Percentiles rank a stretch among this genome's conserved stretches.
Conservation (phyloP, 345 rosid genomes). For the Hibiscus trionum region DNA sequence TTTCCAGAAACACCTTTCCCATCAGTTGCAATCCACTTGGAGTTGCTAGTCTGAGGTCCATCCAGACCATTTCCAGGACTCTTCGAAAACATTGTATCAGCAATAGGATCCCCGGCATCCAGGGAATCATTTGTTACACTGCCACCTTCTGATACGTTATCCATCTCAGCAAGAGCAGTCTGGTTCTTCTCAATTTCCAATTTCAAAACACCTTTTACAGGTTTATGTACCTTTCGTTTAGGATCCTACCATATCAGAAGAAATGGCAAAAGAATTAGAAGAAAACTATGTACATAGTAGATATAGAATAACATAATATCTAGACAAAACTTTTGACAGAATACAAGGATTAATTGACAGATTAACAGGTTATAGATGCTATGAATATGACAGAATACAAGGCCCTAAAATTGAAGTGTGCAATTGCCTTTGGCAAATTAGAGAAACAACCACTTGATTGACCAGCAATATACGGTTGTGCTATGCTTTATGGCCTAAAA, state of each 20-base stretch:
- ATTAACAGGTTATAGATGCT: neutral
- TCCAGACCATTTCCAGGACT: conserved; percentile 66
- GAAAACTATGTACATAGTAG: neutral
- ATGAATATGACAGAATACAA: neutral
- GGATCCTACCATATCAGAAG: conserved; percentile 56
- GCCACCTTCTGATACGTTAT: conserved; percentile 79
- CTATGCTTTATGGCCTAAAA: neutral
- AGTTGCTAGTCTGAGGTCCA: conserved; percentile 49
- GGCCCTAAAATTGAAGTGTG: neutral
- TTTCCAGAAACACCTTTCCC: conserved; percentile 60
- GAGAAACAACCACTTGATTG: conserved; percentile 1
- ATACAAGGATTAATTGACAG: neutral
- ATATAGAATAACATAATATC: neutral
- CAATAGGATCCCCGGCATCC: conserved; percentile 54
- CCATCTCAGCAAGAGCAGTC: conserved; percentile 56
- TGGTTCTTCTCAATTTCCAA: conserved; percentile 95
- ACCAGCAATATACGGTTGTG: neutral
- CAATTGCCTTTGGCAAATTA: neutral
- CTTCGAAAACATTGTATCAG: conserved; percentile 48
- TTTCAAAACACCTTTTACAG: conserved; percentile 81
- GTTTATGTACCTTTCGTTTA: conserved; percentile 86
- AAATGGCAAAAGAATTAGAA: conserved; percentile 13
- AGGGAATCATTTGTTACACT: conserved; percentile 76
- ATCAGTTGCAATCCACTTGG: conserved; percentile 45
- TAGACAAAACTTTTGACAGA: neutral